Base-by-base conservation (phyloP, 768 basidiomycete genomes). In the Tylopilus sp. region DNA sequence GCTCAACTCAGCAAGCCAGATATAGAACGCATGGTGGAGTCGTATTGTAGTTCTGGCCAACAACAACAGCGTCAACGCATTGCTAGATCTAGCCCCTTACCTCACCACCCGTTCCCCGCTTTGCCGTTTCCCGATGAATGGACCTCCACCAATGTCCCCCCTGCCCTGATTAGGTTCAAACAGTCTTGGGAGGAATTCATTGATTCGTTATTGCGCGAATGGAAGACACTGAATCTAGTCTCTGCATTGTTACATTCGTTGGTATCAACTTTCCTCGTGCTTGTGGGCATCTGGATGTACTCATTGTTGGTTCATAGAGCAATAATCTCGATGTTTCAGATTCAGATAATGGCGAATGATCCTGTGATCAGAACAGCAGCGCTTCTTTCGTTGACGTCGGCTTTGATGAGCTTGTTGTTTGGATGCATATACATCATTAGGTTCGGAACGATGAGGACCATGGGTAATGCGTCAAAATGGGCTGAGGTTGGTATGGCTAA, bases 1-100 rank as follows among this genome's bases (percentile, higher is more conserved):
- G 88, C 88, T 2, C 83, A 91, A 48, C 78, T 91, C 45, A 87
- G 86, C 61, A 76, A 76, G 53, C 86, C 83, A 9, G 89, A 91
- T 60, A 79, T 91, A 9, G 70, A 80, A 45, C 62, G 77, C 35
- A 81, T 84, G 78, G 69, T 52, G 53, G 61, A 46, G 51, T 69
- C 67, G 0, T 69, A 75, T 35, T 64, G 65, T 20, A 55, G 18
- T 33, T 55, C 57, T 12, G 9, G 31, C 11, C 51, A 61, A 31
- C 52, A 43, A 21, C 50, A 56, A 22, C 58, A 58, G 31, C 61
- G 52, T 6, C 33, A 59, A 39, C 52, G 44, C 8, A 50, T 50
- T 21, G 18, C 39, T 20, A 21, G 35, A 8, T 57, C 67, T 3
- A 70, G 69, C 22, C 69, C 67, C 6, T 51, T 70, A 39, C 67